Conservation (phyloP, 139 green algal species). For the Asterochloris erici region DNA sequence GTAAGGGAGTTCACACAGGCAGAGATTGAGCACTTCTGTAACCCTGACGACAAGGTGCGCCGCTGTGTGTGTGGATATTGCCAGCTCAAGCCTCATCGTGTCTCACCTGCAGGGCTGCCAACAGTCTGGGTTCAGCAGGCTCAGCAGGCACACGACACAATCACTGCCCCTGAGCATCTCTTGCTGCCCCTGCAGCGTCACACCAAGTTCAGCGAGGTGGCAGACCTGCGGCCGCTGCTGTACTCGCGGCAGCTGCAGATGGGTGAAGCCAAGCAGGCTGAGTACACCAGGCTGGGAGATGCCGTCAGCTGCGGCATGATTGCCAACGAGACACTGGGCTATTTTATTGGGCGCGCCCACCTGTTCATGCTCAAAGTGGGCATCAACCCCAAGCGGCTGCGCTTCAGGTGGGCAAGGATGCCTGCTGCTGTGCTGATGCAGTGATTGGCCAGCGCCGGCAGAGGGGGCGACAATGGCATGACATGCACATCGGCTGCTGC, state of each 20-base stretch:
- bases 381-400: slow-evolving; percentile 65
- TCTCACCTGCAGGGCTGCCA: neutral
- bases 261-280: slow-evolving; percentile 81
- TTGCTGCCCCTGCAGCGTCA: slow-evolving; percentile 48
- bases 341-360: slow-evolving; percentile 99
- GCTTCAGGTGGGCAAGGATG: slow-evolving; percentile 1
- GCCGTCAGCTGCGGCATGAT: slow-evolving; percentile 88
- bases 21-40: slow-evolving; percentile 99
- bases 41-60: slow-evolving; percentile 84
- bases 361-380: slow-evolving; percentile 86
- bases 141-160: neutral
- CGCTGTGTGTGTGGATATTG: neutral
- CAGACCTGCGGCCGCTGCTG: slow-evolving; percentile 79
- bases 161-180: neutral
- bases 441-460: neutral
- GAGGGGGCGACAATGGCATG: no score
- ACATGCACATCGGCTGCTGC: no score
- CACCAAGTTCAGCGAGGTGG: slow-evolving; percentile 86
- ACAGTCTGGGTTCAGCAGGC: neutral
- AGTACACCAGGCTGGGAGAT: slow-evolving; percentile 75
- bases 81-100: neutral
- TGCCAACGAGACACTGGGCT: slow-evolving; percentile 96
- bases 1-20: slow-evolving; percentile 98
- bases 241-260: slow-evolving; percentile 87
- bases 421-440: no score